Conservation (phyloP, 208 protist species). For the Leptomonas pyrrhocoris region DNA sequence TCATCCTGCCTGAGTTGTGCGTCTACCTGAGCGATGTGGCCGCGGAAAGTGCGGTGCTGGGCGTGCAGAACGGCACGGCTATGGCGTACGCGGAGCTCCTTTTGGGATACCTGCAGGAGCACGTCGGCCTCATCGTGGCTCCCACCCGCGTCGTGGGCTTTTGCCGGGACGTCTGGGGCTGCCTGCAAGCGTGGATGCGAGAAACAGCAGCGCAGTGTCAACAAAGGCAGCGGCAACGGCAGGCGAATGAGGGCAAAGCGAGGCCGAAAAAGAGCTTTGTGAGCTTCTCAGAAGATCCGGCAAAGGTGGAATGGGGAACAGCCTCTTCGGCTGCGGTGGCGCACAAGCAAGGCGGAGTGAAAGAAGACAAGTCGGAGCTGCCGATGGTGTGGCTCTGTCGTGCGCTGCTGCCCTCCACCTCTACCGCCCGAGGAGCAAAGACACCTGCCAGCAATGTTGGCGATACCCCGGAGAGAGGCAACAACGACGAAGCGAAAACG, state of each 20-base stretch:
- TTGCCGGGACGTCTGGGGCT: constrained; percentile 38
- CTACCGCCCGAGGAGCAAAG: background rate
- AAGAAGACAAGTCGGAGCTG: background rate
- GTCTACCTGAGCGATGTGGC: constrained; percentile 69
- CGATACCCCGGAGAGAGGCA: background rate
- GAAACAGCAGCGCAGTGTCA: background rate
- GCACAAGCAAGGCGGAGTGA: background rate
- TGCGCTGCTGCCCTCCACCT: constrained; percentile 5
- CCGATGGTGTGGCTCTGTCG: constrained; percentile 30
- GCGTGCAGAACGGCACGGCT: constrained; percentile 51
- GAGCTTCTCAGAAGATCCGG: background rate
- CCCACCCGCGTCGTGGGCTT: constrained; percentile 52
- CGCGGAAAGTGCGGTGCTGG: constrained; percentile 54
- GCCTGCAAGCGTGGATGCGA: constrained; percentile 29
- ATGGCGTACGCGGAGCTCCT: constrained; percentile 79
- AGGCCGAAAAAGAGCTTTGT: background rate
- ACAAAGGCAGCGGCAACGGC: constrained; percentile 6
- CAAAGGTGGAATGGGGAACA: background rate
- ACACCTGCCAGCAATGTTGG: background rate
- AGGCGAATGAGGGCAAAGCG: background rate
- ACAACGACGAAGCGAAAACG: background rate
- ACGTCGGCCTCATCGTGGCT: constrained; percentile 52
- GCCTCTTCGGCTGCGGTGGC: background rate
- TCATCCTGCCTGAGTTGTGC: constrained; percentile 74
- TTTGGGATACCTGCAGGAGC: constrained; percentile 65